phyloP scores from a whole-genome alignment of 257 asterid species.

The Lantana camara region DNA sequence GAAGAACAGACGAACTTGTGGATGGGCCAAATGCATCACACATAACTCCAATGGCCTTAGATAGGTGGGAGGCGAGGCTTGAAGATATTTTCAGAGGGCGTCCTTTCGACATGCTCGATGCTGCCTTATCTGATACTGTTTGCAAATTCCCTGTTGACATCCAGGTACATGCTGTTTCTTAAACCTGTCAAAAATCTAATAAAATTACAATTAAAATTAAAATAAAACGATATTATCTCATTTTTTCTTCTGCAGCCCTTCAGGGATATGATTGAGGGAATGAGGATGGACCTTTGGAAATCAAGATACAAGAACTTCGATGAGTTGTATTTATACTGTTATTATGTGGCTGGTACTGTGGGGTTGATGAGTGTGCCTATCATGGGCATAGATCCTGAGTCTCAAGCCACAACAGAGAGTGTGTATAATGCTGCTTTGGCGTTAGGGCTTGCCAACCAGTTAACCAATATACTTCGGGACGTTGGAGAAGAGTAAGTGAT shows the following conservation, averaged over 20 bases:
- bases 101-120: slow-evolving; percentile 98
- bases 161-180: slow-evolving; percentile 53
- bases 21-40: slow-evolving; percentile 99
- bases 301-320: slow-evolving; percentile 89
- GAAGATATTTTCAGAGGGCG: slow-evolving; percentile 83
- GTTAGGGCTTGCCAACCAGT: slow-evolving; percentile 88
- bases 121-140: slow-evolving; percentile 90
- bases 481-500: slow-evolving; percentile 97
- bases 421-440: slow-evolving; percentile 87
- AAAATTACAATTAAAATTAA: too few relatives aligned
- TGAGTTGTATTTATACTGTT: slow-evolving; percentile 88
- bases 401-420: slow-evolving; percentile 82
- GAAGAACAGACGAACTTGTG: slow-evolving; percentile 98
- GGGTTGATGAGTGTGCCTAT: slow-evolving; percentile 98
- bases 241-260: slow-evolving; percentile 67
- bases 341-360: slow-evolving; percentile 97
- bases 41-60: slow-evolving; percentile 86
- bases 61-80: slow-evolving; percentile 93
- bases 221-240: too few relatives aligned
- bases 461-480: slow-evolving; percentile 93
- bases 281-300: slow-evolving; percentile 91
- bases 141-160: slow-evolving; percentile 82
- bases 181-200: too few relatives aligned
- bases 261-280: slow-evolving; percentile 97
- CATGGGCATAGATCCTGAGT: slow-evolving; percentile 97